phyloP scores from a whole-genome alignment of 306 rosid species.

The Fragaria ananassa region DNA sequence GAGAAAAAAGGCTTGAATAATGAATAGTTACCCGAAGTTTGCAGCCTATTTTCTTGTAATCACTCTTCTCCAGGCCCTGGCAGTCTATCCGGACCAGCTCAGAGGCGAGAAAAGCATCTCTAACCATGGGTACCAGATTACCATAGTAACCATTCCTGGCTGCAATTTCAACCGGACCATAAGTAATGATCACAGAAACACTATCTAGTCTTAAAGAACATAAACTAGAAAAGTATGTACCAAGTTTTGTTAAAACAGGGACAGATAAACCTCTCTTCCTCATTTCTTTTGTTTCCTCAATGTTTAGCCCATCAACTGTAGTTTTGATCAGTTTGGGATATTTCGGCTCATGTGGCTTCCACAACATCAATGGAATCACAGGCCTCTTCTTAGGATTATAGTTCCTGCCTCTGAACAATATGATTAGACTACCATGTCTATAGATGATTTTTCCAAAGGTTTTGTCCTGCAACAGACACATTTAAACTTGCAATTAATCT shows the following conservation, averaged over 20 bases:
- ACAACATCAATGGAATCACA: conserved; percentile 78
- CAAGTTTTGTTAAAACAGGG: conserved; percentile 80
- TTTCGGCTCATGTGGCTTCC: conserved; percentile 89
- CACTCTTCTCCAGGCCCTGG: conserved; percentile 78
- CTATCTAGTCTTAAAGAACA: conserved; percentile 2
- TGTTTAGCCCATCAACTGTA: conserved; percentile 78
- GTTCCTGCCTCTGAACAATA: conserved; percentile 86
- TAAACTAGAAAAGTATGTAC: conserved; percentile 32
- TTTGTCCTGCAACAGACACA: conserved; percentile 67
- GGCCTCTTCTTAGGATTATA: conserved; percentile 71
- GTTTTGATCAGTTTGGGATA: conserved; percentile 88
- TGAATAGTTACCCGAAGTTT: conserved; percentile 63
- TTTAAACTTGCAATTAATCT: conserved; percentile 7
- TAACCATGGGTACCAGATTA: conserved; percentile 77
- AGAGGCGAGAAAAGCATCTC: conserved; percentile 72
- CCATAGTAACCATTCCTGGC: conserved; percentile 90
- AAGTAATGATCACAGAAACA: conserved; percentile 19
- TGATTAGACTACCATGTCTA: conserved; percentile 70
- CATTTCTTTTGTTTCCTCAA: conserved; percentile 82
- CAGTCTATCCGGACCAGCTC: conserved; percentile 89
- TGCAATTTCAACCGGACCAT: conserved; percentile 37
- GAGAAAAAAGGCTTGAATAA: neutral
- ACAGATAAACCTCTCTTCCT: conserved; percentile 79
- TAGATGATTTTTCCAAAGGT: conserved; percentile 77
- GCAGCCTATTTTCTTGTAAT: conserved; percentile 96